Base-by-base conservation (phyloP, 345 rosid species). In the Psidium guajava region DNA sequence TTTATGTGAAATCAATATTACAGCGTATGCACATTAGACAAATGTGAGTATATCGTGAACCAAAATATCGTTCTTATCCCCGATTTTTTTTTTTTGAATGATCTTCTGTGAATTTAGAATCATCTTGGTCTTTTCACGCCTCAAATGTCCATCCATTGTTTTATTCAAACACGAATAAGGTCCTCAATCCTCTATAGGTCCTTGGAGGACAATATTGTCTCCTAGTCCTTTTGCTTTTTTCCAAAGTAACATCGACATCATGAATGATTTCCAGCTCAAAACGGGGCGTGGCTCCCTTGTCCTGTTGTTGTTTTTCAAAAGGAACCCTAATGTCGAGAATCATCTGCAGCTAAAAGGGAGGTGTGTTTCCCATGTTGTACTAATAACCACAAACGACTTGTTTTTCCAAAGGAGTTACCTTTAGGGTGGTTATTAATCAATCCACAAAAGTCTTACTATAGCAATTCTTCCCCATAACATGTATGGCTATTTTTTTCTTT, bases 221-320 rank as follows among this genome's bases (percentile, higher is more conserved):
- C 14, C 69, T 12, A n/a, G 15, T 56, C 14, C 27, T 10, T 56
- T 25, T 57, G 28, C 28, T n/a, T 25, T 3, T 24, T n/a, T 0
- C 7, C 3, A n/a, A 13, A 58, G 16, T 25, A 11, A n/a, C 64
- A 2, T 3, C n/a, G 11, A 11, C 2, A 2, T 12, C 0, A 1
- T 2, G 8, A n/a, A 3, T 56, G 27, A 56, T 24, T 56, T 22
- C 27, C 13, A 55, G 24, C 27, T 56, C 0, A 1, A 24, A 56
- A 22, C 0, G 27, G 3, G 27, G 13, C 59, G 2, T 11, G 13
- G 10, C 24, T 56, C 59, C 20, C n/a, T 9, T 24, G 25, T n/a
- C 9, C 18, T 52, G 22, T 24, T 56, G n/a, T 56, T 56, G 28
- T 56, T 56, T 56, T 56, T 24, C n/a, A 12, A 24, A 56, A 56